phyloP scores from a whole-genome alignment of 2,329 filamentous ascomycete genomes.

The Sordariomycetes sp. region DNA sequence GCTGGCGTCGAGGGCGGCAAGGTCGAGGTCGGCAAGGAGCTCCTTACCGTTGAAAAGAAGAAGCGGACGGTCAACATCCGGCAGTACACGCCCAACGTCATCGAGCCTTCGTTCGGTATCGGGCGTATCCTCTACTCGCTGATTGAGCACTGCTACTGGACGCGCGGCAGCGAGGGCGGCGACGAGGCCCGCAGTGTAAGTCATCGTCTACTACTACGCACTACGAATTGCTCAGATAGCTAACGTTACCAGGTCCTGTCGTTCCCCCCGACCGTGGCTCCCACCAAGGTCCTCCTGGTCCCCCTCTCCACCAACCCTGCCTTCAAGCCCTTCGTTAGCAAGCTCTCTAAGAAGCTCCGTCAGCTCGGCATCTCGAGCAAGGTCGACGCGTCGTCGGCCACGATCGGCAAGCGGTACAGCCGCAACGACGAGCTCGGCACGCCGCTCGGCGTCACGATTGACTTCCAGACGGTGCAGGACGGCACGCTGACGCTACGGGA shows the following conservation, averaged over 20 bases:
- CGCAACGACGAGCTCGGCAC: slow-evolving; percentile 87
- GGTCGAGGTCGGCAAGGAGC: slow-evolving; percentile 66
- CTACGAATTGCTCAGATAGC: slow-evolving; percentile 19
- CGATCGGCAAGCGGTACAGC: slow-evolving; percentile 78
- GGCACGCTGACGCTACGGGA: slow-evolving; percentile 71
- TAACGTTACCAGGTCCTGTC: slow-evolving; percentile 21
- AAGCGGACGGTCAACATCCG: slow-evolving; percentile 72
- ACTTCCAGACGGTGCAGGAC: slow-evolving; percentile 81
- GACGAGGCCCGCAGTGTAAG: slow-evolving; percentile 74
- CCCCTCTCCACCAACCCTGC: slow-evolving; percentile 63
- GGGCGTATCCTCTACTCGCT: slow-evolving; percentile 80
- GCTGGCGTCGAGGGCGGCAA: slow-evolving; percentile 53
- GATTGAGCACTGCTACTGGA: slow-evolving; percentile 95
- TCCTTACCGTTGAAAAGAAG: slow-evolving; percentile 72
- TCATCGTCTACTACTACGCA: slow-evolving; percentile 12
- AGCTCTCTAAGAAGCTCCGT: slow-evolving; percentile 57
- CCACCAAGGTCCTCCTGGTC: slow-evolving; percentile 76
- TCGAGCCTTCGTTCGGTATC: slow-evolving; percentile 90
- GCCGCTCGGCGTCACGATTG: slow-evolving; percentile 74
- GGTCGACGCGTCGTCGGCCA: slow-evolving; percentile 70
- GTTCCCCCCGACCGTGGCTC: slow-evolving; percentile 47
- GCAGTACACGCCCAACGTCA: slow-evolving; percentile 86
- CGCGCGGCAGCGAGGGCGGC: slow-evolving; percentile 46
- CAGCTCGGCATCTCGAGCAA: slow-evolving; percentile 60
- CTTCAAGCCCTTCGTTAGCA: slow-evolving; percentile 56